Percentiles rank a stretch among this genome's conserved stretches.
phyloP scores from a whole-genome alignment of 805 yeast species.

The Candida peoriensis region DNA sequence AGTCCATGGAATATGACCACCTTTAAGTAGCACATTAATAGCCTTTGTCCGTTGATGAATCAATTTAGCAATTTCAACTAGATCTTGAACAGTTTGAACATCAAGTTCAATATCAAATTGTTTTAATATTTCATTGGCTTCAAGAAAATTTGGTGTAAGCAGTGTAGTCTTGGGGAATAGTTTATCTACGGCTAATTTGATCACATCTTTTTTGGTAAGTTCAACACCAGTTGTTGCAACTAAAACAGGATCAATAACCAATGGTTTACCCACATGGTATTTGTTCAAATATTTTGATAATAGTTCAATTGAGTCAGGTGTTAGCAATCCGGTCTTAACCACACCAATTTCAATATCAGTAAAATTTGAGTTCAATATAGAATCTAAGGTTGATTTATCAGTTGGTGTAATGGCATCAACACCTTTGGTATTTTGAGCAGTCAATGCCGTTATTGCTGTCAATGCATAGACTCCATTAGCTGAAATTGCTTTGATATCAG shows the following conservation, averaged over 20 bases:
- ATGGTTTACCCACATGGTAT: constrained; percentile 26
- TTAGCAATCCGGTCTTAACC: constrained; percentile 78
- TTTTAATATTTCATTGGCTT: constrained; percentile 44
- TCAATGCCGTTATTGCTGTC: constrained; percentile 73
- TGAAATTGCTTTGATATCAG: constrained; percentile 75
- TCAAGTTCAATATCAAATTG: constrained; percentile 25
- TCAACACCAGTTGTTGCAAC: constrained; percentile 72
- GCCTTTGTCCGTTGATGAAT: constrained; percentile 39
- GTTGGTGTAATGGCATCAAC: constrained; percentile 39
- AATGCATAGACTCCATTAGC: constrained; percentile 73
- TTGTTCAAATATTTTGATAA: constrained; percentile 33
- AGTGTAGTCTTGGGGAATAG: constrained; percentile 51
- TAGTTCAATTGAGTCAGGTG: constrained; percentile 46
- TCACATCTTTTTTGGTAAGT: constrained; percentile 44
- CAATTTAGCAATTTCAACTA: constrained; percentile 32
- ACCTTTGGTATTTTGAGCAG: constrained; percentile 67
- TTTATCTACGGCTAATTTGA: constrained; percentile 36
- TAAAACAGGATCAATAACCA: constrained; percentile 82
- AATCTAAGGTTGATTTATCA: constrained; percentile 37
- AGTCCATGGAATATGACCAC: constrained; percentile 65
- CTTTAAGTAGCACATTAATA: constrained; percentile 61
- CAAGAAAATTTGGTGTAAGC: constrained; percentile 72
- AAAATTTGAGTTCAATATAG: constrained; percentile 48
- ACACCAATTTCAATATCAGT: constrained; percentile 60
- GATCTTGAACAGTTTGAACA: constrained; percentile 34